phyloP scores from a whole-genome alignment of 495 filamentous ascomycete species.

The Tirmania nivea region DNA sequence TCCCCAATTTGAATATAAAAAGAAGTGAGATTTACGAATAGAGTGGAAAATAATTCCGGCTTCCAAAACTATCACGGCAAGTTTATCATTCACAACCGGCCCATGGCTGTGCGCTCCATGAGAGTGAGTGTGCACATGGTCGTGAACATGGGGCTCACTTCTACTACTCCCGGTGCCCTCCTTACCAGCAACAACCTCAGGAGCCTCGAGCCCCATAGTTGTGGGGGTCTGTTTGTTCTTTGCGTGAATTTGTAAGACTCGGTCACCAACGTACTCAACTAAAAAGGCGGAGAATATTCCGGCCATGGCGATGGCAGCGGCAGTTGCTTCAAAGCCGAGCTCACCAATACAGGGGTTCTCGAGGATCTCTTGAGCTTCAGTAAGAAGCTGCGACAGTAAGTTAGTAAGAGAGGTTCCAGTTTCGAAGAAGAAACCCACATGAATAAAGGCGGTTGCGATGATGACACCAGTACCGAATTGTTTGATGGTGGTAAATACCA shows the following conservation, averaged over 20 bases:
- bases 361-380: conserved; percentile 42
- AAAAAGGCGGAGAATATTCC: conserved; percentile 41
- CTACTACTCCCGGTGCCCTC: not conserved
- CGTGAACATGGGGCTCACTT: conserved; percentile 2
- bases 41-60: conserved; percentile 54
- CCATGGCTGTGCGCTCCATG: not conserved
- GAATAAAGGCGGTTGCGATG: conserved; percentile 47
- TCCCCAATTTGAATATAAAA: not conserved
- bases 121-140: conserved; percentile 20
- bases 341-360: conserved; percentile 38
- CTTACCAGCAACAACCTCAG: not conserved
- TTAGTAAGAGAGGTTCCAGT: conserved; percentile 6
- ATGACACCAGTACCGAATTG: conserved; percentile 60
- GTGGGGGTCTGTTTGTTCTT: not conserved
- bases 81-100: conserved; percentile 23
- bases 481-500: conserved; percentile 33
- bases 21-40: conserved; percentile 24
- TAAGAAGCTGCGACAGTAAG: conserved; percentile 24
- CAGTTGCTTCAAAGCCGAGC: conserved; percentile 36
- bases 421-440: conserved; percentile 22
- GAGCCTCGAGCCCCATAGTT: conserved; percentile 2
- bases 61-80: conserved; percentile 43
- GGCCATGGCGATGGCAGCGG: conserved; percentile 41
- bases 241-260: conserved; percentile 22
- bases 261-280: conserved; percentile 35